Evolutionary conservation across 768 basidiomycete species (phyloP), one percentile per base, ranked within the genome.

Genomic region (Phlegmacium glaucopus): DNA sequence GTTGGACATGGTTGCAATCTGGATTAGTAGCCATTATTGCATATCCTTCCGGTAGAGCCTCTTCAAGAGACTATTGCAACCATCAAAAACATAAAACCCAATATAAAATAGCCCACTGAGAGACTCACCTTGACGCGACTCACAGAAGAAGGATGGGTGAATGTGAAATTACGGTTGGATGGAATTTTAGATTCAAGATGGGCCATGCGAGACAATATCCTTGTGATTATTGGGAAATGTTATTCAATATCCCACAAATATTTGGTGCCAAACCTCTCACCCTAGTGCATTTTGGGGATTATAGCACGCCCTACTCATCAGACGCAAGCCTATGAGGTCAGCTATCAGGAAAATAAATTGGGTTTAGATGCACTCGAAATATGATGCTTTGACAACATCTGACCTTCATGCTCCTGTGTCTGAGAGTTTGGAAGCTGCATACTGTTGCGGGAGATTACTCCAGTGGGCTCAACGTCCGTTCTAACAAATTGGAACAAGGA

Each of bases 281-380:
- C 76, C 74, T 10, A 87, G 81, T 3, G 90, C 79, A 16, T 84
- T 87, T 13, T 64, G 69, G 0, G 94, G 94, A 59, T 97, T 79
- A 61, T 82, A 97, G 66, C 94, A 98, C 0, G 93, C 94, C 54
- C 75, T 77, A 42, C 90, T 76, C 70, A 87, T 86, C 22, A 97
- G 72, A 6, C 76, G 75, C 39, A 97, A 64, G 7, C 95, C 94
- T 42, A 98, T 86, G 25, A 80, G 75, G 61, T 97, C 94, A 30
- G 94, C 94, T 91, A 53, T 12, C 28, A 9, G 18, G 16, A 35
- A 28, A 15, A 49, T 34, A 37, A 17, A 28, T 42, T 11, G 8
- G 22, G 26, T 4, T 10, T 1, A 29, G 16, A 28, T 13, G 35
- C 6, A 28, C 12, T 18, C 18, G 44, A 9, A 29, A 6, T 16